Percentiles rank a stretch among this genome's conserved stretches.
Conservation (phyloP, 106 monocot species). For the Dioscorea alata region DNA sequence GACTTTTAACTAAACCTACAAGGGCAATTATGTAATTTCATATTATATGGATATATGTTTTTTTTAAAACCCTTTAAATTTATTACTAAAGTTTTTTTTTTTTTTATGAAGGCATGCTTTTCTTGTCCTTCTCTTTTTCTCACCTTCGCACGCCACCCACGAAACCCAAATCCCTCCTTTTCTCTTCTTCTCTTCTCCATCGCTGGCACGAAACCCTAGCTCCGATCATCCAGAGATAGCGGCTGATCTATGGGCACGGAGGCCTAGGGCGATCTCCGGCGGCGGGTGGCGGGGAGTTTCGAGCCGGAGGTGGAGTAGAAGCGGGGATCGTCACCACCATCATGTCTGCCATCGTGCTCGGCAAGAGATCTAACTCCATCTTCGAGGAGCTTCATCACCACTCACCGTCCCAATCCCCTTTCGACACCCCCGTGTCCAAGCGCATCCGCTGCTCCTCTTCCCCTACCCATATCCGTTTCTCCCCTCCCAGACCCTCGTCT, state of each 20-base stretch:
- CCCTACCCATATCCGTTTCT: not conserved
- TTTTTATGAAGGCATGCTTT: too few species aligned
- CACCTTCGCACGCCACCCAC: not conserved
- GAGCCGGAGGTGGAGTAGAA: not conserved
- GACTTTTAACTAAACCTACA: too few species aligned
- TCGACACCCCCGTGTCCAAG: constrained; percentile 20
- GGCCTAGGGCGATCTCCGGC: constrained; percentile 2
- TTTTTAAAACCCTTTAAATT: too few species aligned
- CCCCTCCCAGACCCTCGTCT: constrained; percentile 2
- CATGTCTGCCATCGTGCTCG: constrained; percentile 43
- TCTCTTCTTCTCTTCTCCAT: not conserved
- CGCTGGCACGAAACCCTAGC: constrained; percentile 1
- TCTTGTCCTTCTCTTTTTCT: not conserved
- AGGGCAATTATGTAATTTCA: too few species aligned
- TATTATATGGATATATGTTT: too few species aligned
- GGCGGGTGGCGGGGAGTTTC: constrained; percentile 6
- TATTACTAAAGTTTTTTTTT: too few species aligned
- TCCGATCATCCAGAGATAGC: not conserved
- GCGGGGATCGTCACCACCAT: not conserved
- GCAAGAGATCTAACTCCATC: constrained; percentile 48
- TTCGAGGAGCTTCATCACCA: constrained; percentile 38
- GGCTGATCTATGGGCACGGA: constrained; percentile 9
- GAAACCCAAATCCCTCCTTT: not conserved
- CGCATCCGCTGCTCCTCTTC: constrained; percentile 25
- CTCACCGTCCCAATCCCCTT: constrained; percentile 6